Evolutionary conservation across 1,284 basidiomycete genomes (phyloP).

Genomic region (Polyporus tsugae): DNA sequence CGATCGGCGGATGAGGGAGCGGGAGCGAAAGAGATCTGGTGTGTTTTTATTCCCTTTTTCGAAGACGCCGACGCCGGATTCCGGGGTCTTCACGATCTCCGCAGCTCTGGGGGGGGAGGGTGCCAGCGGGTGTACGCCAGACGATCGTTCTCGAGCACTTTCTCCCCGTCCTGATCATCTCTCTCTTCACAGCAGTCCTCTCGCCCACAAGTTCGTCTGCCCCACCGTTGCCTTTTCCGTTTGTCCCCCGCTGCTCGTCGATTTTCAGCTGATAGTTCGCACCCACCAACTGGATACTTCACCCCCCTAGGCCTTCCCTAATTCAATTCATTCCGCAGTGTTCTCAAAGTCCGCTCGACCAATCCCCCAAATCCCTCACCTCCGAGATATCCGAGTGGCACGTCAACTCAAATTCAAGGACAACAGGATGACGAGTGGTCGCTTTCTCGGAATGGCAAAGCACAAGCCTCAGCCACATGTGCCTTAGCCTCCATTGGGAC

Average conservation of each 20-base stretch:
- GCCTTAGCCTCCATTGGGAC: slow-evolving; percentile 13
- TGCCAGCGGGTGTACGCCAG: not conserved
- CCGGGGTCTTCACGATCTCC: slow-evolving; percentile 4
- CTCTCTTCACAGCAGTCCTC: slow-evolving; percentile 1
- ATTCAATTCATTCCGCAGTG: not conserved
- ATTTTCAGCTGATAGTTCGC: not conserved
- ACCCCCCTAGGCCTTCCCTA: not conserved
- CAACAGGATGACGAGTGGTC: not conserved
- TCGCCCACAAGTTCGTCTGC: not conserved
- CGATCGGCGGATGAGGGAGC: slow-evolving; percentile 26
- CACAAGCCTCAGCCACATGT: not conserved
- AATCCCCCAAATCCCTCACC: not conserved
- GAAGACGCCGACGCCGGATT: not conserved
- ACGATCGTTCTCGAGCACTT: slow-evolving; percentile 9
- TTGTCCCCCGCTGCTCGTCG: not conserved
- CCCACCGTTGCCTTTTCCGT: not conserved
- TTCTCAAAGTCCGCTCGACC: slow-evolving; percentile 2
- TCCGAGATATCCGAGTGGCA: slow-evolving; percentile 8
- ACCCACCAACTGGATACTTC: not conserved
- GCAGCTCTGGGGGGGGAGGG: not conserved
- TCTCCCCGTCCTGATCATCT: slow-evolving; percentile 3
- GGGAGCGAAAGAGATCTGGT: slow-evolving; percentile 9
- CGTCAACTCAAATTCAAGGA: not conserved
- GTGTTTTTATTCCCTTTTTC: not conserved
- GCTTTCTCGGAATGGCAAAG: not conserved